Conservation (phyloP, 106 monocot genomes). For the Cymbidium sinense region DNA sequence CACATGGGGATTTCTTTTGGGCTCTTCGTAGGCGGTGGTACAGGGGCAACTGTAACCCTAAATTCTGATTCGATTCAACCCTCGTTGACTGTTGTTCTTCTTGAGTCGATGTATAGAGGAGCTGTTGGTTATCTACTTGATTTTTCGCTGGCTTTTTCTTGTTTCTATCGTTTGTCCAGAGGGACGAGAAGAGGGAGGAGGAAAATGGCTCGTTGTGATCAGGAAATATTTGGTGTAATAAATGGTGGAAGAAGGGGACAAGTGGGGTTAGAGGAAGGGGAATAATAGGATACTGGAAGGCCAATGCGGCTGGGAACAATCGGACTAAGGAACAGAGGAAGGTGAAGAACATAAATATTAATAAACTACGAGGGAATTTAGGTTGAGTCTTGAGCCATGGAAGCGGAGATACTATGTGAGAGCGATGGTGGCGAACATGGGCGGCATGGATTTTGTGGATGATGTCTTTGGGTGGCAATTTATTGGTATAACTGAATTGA, state of each 20-base stretch:
- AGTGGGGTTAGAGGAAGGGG: background rate
- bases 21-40: too few relatives aligned
- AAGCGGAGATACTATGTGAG: constrained; percentile 7
- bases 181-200: too few relatives aligned
- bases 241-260: background rate
- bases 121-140: too few relatives aligned
- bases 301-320: constrained; percentile 6
- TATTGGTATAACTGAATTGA: constrained; percentile 32
- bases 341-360: background rate
- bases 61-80: too few relatives aligned
- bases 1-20: too few relatives aligned
- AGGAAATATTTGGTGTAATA: too few relatives aligned
- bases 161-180: too few relatives aligned
- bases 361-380: background rate
- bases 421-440: constrained; percentile 31
- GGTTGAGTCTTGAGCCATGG: constrained; percentile 2
- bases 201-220: too few relatives aligned
- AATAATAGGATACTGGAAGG: background rate
- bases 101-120: too few relatives aligned
- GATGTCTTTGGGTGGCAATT: constrained; percentile 21
- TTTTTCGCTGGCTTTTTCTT: too few relatives aligned
- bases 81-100: too few relatives aligned
- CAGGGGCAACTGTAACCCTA: too few relatives aligned
- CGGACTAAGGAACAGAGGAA: background rate
- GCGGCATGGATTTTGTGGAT: constrained; percentile 24